Evolutionary conservation across 257 asterid genomes (phyloP), one percentile per base, ranked within the genome.

Genomic region (Rubia yunnanensis): DNA sequence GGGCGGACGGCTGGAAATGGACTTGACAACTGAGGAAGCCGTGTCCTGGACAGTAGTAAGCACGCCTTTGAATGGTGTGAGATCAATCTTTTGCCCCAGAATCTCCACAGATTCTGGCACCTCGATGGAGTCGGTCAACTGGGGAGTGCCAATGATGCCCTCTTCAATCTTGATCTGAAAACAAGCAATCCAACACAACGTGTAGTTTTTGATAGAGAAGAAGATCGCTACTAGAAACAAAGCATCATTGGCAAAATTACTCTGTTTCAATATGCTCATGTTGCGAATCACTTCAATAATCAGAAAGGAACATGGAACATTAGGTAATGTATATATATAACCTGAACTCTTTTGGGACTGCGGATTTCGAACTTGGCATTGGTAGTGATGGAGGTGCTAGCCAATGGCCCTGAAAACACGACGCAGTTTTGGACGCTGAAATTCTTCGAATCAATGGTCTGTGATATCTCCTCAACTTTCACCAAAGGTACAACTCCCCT

Each of bases 331-430:
- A 10, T 36, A 36, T 36, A 10, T 3, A 15, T 65, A 26, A 90
- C 99, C 95, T 92, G 97, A 73, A 92, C 96, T 11, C 99, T 86
- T 56, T 87, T 87, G 46, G 99, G 99, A 74, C 97, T 92, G 68
- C 92, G 81, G 76, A 92, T 88, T 83, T 92, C 99, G 38, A 86
- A 92, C 77, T 87, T 92, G 56, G 99, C 96, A 27, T 77, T 92
- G 75, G 95, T 86, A 5, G 81, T 74, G 65, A 92, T 69, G 13
- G 92, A 77, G 81, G 97, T 86, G 70, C 94, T 76, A 34, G 96
- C 84, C 54, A 84, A 77, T 28, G 97, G 97, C 14, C 95, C 94
- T 11, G 95, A 63, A 73, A 92, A 92, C 67, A 73, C 70, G 27
- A 89, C 87, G 0, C 89, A 81, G 74, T 89, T 92, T 79, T 92